Conservation (phyloP, 2,329 filamentous ascomycete genomes). For the Elsinoe ampelina region DNA sequence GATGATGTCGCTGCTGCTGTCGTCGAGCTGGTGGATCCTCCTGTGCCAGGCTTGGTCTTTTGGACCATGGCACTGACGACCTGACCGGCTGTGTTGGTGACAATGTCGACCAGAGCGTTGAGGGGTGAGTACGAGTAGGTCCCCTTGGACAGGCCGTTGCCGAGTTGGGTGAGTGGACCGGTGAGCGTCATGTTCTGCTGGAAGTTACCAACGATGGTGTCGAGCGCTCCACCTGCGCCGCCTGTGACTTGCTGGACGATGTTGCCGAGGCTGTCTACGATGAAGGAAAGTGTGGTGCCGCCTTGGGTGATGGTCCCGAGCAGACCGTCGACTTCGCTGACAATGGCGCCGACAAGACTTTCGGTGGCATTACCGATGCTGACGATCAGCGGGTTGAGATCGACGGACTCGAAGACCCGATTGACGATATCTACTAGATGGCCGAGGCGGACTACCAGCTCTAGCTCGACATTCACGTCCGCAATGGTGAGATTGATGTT, state of each 20-base stretch:
- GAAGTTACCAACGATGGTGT: conserved; percentile 47
- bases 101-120: conserved; percentile 45
- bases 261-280: conserved; percentile 52
- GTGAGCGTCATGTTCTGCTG: conserved; percentile 50
- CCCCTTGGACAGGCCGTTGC: conserved; percentile 39
- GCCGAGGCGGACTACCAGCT: conserved; percentile 50
- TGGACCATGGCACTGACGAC: conserved; percentile 42
- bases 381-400: conserved; percentile 52
- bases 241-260: conserved; percentile 52
- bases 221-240: conserved; percentile 30
- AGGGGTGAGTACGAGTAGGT: conserved; percentile 45
- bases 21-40: background rate
- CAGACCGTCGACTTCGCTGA: conserved; percentile 51
- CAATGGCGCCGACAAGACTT: conserved; percentile 43
- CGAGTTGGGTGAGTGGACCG: conserved; percentile 21
- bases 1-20: background rate
- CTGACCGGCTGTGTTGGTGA: conserved; percentile 47
- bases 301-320: conserved; percentile 51
- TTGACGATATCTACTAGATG: conserved; percentile 54
- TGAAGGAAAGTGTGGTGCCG: conserved; percentile 35
- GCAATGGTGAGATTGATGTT: conserved; percentile 53
- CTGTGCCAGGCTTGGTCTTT: conserved; percentile 17
- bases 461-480: conserved; percentile 50
- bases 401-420: conserved; percentile 49
- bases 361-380: conserved; percentile 18